Evolutionary conservation across 2,329 filamentous ascomycete species (phyloP).

Genomic region (Cytospora schulzeri): DNA sequence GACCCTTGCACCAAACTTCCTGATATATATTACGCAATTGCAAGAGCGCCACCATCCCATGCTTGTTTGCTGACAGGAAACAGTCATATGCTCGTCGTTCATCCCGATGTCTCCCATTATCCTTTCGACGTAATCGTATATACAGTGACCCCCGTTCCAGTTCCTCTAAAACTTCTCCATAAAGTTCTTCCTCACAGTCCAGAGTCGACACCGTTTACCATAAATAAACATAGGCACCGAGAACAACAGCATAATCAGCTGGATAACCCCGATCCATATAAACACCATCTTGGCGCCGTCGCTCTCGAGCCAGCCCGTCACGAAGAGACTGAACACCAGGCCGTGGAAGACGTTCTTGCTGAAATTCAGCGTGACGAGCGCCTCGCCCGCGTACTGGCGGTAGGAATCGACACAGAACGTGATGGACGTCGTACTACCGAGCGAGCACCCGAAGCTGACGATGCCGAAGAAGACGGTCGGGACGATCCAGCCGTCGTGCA

Average conservation of each 20-base stretch:
- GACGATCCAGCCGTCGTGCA: conserved; percentile 80
- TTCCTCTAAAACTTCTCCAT: conserved; percentile 69
- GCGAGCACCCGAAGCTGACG: conserved; percentile 86
- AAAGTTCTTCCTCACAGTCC: conserved; percentile 83
- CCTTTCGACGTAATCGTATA: background rate
- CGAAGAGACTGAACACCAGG: conserved; percentile 84
- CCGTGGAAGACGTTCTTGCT: conserved; percentile 93
- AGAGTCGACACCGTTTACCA: conserved; percentile 89
- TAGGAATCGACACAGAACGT: conserved; percentile 95
- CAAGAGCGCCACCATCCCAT: background rate
- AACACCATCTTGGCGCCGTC: conserved; percentile 80
- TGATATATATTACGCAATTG: background rate
- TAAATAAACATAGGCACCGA: conserved; percentile 94
- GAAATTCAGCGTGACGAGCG: conserved; percentile 91
- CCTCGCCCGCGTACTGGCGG: conserved; percentile 89
- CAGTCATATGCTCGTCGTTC: background rate
- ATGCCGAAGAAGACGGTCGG: conserved; percentile 92
- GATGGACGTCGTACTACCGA: conserved; percentile 88
- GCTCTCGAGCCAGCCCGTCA: conserved; percentile 76
- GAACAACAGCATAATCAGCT: conserved; percentile 71
- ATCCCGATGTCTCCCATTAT: background rate
- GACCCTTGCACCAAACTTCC: background rate
- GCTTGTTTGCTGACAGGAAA: background rate
- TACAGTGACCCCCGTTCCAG: no score
- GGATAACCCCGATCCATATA: conserved; percentile 81